phyloP scores from a whole-genome alignment of 257 asterid genomes.

The Nicotiana paniculata region DNA sequence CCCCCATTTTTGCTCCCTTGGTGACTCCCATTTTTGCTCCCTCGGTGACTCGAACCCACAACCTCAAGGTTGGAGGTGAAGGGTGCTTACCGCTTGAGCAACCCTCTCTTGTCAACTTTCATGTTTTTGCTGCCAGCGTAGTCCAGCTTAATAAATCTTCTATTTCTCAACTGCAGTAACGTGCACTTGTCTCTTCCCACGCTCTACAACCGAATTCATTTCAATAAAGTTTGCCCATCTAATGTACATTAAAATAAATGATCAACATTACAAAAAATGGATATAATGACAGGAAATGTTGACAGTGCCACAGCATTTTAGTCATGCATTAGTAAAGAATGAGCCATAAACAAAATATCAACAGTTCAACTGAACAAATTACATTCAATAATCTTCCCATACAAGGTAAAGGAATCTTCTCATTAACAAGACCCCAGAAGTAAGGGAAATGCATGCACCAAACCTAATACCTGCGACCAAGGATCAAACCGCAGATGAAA shows the following conservation, averaged over 20 bases:
- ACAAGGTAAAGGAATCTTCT: background rate
- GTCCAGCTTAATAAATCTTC: background rate
- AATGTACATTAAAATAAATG: background rate
- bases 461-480: constrained; percentile 70
- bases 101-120: background rate
- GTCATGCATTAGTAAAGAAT: background rate
- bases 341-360: background rate
- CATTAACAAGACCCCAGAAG: constrained; percentile 1
- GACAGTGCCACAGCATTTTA: background rate
- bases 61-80: no score
- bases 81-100: no score
- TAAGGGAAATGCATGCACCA: constrained; percentile 8
- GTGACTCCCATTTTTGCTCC: no score
- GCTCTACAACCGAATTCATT: background rate
- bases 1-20: no score
- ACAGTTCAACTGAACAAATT: background rate
- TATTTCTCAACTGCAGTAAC: background rate
- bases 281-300: background rate
- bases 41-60: no score
- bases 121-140: background rate
- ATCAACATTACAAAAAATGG: background rate
- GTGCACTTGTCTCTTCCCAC: background rate
- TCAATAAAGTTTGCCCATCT: background rate
- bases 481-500: constrained; percentile 88
- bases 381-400: background rate